Conservation (phyloP, 2,329 filamentous ascomycete species). For the Colletotrichum karsti region DNA sequence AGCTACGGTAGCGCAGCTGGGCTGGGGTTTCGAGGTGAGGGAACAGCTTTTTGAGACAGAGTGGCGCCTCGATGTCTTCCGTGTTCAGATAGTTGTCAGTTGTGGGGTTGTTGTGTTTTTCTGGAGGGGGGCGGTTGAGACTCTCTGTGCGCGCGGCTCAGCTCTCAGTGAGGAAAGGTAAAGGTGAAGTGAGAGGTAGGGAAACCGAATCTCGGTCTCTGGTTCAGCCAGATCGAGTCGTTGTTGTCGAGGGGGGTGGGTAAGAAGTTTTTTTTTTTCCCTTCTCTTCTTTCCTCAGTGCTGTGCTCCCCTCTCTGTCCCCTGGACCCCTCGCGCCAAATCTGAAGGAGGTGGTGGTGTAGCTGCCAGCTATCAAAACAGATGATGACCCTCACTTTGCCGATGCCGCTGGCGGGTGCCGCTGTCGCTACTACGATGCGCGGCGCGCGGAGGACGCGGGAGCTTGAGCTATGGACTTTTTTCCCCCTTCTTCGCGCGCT, state of each 20-base stretch:
- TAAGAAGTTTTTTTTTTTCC: slow-evolving; percentile 5
- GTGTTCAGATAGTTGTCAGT: slow-evolving; percentile 3
- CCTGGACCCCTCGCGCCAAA: not conserved
- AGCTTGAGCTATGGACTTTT: slow-evolving; percentile 22
- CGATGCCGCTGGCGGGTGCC: slow-evolving; percentile 10
- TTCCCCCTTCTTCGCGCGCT: not conserved
- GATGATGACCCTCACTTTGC: slow-evolving; percentile 7
- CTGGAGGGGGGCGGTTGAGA: not conserved
- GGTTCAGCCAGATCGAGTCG: slow-evolving; percentile 12
- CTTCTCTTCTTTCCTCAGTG: not conserved
- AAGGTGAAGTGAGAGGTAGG: not conserved
- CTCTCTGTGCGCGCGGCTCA: not conserved
- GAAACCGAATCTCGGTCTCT: slow-evolving; percentile 3
- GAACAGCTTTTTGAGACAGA: slow-evolving; percentile 26
- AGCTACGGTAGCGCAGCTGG: not conserved
- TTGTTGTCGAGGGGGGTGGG: slow-evolving; percentile 18
- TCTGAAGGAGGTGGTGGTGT: not conserved
- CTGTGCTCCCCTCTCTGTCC: slow-evolving; percentile 9
- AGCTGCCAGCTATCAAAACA: slow-evolving; percentile 9
- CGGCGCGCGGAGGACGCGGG: slow-evolving; percentile 23
- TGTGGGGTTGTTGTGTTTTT: not conserved
- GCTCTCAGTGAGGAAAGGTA: slow-evolving; percentile 11
- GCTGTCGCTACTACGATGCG: slow-evolving; percentile 7
- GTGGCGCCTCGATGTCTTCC: slow-evolving; percentile 15
- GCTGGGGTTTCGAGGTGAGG: slow-evolving; percentile 13